These are phyloP conservation scores for Fomitopsis pulvina DNA, from an alignment of 768 basidiomycete species.

Conservation along the genomic window DNA sequence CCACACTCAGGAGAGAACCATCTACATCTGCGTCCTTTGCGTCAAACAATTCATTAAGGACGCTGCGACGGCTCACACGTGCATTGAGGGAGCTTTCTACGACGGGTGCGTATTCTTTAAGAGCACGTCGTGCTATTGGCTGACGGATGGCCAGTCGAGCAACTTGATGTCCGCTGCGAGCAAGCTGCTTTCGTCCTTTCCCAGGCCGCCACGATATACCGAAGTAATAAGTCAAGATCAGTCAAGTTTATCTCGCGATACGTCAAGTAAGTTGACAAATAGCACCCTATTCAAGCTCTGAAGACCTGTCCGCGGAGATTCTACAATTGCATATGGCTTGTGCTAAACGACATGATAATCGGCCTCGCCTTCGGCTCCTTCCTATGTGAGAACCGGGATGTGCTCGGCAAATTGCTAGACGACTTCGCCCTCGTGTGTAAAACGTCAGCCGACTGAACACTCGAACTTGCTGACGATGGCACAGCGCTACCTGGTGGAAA, in stretches of 20 bases:
- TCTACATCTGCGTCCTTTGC: not conserved
- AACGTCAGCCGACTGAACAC: not conserved
- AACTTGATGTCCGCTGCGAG: conserved; percentile 14
- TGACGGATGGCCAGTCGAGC: conserved; percentile 6
- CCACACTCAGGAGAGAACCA: not conserved
- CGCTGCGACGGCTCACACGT: not conserved
- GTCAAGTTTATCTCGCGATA: conserved; percentile 41
- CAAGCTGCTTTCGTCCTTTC: conserved; percentile 24
- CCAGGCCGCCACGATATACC: conserved; percentile 27
- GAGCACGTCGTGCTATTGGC: not conserved
- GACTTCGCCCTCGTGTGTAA: conserved; percentile 30
- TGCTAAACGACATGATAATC: conserved; percentile 85
- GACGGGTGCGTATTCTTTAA: not conserved
- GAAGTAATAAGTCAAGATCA: conserved; percentile 8
- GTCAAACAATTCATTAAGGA: not conserved
- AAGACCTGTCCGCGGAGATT: conserved; percentile 42
- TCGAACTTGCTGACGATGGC: not conserved
- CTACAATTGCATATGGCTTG: conserved; percentile 88
- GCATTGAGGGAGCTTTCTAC: conserved; percentile 2
- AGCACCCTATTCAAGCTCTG: not conserved
- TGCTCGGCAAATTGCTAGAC: conserved; percentile 32
- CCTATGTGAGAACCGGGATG: conserved; percentile 55
- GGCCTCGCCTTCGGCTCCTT: conserved; percentile 70
- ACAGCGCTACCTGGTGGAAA: conserved; percentile 37
- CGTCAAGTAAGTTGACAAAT: conserved; percentile 44